Percentiles rank a stretch among this genome's conserved stretches.
phyloP scores from a whole-genome alignment of 2,329 filamentous ascomycete species.

The Tolypocladium tropicale region DNA sequence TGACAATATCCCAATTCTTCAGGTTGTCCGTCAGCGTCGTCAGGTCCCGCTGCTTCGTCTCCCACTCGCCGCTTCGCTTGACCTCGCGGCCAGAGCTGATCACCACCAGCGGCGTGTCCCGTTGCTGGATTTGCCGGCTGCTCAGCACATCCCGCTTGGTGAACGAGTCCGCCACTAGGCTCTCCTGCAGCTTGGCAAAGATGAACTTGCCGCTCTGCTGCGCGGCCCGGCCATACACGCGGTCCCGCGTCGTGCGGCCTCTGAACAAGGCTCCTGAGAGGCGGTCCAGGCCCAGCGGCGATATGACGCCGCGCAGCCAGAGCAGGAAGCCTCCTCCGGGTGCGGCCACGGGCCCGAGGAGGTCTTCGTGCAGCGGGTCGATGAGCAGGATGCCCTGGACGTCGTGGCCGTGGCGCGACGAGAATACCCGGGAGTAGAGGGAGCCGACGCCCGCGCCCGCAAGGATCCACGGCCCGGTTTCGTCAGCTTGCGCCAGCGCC shows the following conservation, averaged over 20 bases:
- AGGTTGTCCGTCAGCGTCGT: conserved; percentile 72
- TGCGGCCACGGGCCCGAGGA: conserved; percentile 57
- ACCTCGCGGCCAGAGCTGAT: conserved; percentile 72
- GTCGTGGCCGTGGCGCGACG: conserved; percentile 65
- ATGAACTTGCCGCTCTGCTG: conserved; percentile 76
- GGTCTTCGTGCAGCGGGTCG: conserved; percentile 81
- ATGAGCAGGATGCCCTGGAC: conserved; percentile 75
- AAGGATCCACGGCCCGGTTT: conserved; percentile 81
- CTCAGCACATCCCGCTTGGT: conserved; percentile 73
- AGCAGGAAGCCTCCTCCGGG: conserved; percentile 69
- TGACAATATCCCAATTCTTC: conserved; percentile 76
- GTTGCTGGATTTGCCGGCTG: conserved; percentile 68
- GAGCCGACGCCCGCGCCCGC: conserved; percentile 80
- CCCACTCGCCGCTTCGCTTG: conserved; percentile 61
- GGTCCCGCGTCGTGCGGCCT: conserved; percentile 70
- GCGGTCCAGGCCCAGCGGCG: conserved; percentile 76
- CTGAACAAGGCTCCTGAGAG: conserved; percentile 72
- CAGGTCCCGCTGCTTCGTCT: conserved; percentile 74
- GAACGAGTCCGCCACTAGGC: conserved; percentile 73
- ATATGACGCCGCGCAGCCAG: conserved; percentile 79
- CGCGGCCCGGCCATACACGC: conserved; percentile 70
- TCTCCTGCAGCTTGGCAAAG: conserved; percentile 89
- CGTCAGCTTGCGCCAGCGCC: conserved; percentile 67
- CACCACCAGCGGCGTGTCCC: conserved; percentile 65
- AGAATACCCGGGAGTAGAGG: conserved; percentile 85